Percentiles rank a stretch among this genome's conserved stretches.
These are phyloP conservation scores for Zopfia rhizophila DNA, from an alignment of 2,329 filamentous ascomycete genomes.

Conservation along the genomic window DNA sequence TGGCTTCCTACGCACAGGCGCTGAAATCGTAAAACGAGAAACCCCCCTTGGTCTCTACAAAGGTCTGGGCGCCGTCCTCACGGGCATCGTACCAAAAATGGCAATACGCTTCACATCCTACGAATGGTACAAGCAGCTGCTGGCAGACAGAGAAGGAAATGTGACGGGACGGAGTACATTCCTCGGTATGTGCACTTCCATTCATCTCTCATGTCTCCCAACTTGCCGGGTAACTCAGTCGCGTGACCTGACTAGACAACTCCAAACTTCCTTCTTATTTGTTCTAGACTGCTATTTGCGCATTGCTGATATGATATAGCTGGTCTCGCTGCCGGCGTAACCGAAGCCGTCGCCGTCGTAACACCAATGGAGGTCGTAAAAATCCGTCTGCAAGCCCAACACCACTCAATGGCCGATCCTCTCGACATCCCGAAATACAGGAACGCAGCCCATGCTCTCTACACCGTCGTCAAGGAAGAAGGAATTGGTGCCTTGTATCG, in stretches of 20 bases:
- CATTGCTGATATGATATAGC: constrained; percentile 61
- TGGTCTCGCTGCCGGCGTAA: constrained; percentile 91
- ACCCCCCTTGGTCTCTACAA: constrained; percentile 96
- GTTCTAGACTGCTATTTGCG: neutral
- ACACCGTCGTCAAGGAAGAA: constrained; percentile 93
- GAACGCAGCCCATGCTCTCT: constrained; percentile 84
- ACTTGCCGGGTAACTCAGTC: too few species aligned
- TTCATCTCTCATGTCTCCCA: too few species aligned
- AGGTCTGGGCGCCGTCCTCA: constrained; percentile 94
- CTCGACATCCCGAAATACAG: constrained; percentile 97
- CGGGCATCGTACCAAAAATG: constrained; percentile 98
- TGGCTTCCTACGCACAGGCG: constrained; percentile 87
- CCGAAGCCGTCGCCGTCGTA: constrained; percentile 94
- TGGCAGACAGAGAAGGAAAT: constrained; percentile 74
- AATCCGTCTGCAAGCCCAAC: constrained; percentile 96
- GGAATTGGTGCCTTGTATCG: constrained; percentile 88
- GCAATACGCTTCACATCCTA: constrained; percentile 98
- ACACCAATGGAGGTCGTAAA: constrained; percentile 99
- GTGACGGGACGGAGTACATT: constrained; percentile 80
- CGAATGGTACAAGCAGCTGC: constrained; percentile 88
- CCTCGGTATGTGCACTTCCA: constrained; percentile 62
- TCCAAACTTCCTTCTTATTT: neutral
- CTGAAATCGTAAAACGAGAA: constrained; percentile 87
- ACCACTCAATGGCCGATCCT: constrained; percentile 97
- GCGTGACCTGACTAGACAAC: too few species aligned